phyloP scores from a whole-genome alignment of 1,139 yeast genomes.

The Pichia sp. region DNA sequence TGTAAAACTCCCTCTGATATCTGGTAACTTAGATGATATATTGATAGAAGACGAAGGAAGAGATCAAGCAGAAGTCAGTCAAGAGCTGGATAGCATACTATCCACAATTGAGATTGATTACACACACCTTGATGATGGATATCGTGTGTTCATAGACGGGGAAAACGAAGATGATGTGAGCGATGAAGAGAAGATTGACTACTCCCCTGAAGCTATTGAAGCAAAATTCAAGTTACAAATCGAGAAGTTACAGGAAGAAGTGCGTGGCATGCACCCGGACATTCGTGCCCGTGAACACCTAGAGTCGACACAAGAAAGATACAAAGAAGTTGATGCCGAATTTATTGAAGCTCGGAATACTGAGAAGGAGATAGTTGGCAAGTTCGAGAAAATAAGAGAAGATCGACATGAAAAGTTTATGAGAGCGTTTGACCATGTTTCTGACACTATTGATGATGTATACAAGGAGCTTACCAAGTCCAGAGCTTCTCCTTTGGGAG shows the following conservation, averaged over 20 bases:
- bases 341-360: slow-evolving; percentile 57
- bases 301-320: slow-evolving; percentile 60
- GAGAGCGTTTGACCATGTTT: slow-evolving; percentile 72
- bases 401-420: slow-evolving; percentile 61
- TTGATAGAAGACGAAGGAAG: slow-evolving; percentile 46
- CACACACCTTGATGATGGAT: slow-evolving; percentile 10
- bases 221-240: slow-evolving; percentile 46
- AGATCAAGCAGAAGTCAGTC: slow-evolving; percentile 14
- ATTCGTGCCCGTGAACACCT: slow-evolving; percentile 75
- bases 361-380: slow-evolving; percentile 53
- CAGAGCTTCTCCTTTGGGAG: slow-evolving; percentile 71
- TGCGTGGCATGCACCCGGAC: slow-evolving; percentile 71
- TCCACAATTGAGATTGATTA: slow-evolving; percentile 41
- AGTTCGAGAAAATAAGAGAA: slow-evolving; percentile 58
- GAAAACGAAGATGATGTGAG: slow-evolving; percentile 18
- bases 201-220: slow-evolving; percentile 33
- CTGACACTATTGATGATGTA: slow-evolving; percentile 68
- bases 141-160: slow-evolving; percentile 11
- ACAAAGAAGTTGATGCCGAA: slow-evolving; percentile 61
- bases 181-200: slow-evolving; percentile 8
- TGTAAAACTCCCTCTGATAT: slow-evolving; percentile 57
- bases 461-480: slow-evolving; percentile 83
- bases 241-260: slow-evolving; percentile 53
- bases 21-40: slow-evolving; percentile 53
- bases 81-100: slow-evolving; percentile 13